A percentile compares a stretch with the other conserved stretches of the same genome.
Conservation (phyloP, 2,329 filamentous ascomycete genomes). For the Cyphellophora attinorum region DNA sequence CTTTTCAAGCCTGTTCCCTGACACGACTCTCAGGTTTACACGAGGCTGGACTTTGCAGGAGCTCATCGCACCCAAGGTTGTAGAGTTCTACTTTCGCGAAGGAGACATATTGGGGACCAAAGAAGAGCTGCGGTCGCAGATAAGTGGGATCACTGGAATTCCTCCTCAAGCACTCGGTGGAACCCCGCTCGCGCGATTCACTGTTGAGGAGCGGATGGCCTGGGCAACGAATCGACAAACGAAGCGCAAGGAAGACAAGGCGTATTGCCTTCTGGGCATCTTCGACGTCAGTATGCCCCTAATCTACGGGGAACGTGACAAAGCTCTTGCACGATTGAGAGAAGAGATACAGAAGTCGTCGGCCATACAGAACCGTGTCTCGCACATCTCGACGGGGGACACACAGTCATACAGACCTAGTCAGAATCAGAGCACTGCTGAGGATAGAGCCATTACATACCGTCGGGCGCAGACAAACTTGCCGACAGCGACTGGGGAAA, state of each 20-base stretch:
- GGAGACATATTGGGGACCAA: constrained; percentile 16
- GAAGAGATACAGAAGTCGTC: too few relatives aligned
- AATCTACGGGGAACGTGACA: constrained; percentile 22
- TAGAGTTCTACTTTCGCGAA: constrained; percentile 18
- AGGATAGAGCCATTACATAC: too few relatives aligned
- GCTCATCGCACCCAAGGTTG: constrained; percentile 19
- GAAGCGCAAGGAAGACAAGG: constrained; percentile 19
- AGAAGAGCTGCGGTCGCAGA: constrained; percentile 12
- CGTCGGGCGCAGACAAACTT: too few relatives aligned
- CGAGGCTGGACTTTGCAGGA: constrained; percentile 16
- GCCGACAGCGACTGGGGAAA: too few relatives aligned
- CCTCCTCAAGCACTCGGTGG: constrained; percentile 12
- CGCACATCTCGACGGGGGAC: too few relatives aligned
- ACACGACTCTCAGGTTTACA: constrained; percentile 10
- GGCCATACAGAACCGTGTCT: too few relatives aligned
- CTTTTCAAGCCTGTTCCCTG: too few relatives aligned
- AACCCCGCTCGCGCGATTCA: constrained; percentile 12
- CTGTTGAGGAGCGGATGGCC: constrained; percentile 16
- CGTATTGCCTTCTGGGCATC: constrained; percentile 22
- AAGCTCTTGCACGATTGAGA: constrained; percentile 20
- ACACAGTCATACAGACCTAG: too few relatives aligned
- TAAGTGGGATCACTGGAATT: constrained; percentile 19
- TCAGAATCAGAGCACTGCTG: too few relatives aligned
- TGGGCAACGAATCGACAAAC: constrained; percentile 15
- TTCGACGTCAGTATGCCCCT: constrained; percentile 22